Evolutionary conservation across 129 eudicot species (phyloP).

Genomic region (Helianthus annuus): DNA sequence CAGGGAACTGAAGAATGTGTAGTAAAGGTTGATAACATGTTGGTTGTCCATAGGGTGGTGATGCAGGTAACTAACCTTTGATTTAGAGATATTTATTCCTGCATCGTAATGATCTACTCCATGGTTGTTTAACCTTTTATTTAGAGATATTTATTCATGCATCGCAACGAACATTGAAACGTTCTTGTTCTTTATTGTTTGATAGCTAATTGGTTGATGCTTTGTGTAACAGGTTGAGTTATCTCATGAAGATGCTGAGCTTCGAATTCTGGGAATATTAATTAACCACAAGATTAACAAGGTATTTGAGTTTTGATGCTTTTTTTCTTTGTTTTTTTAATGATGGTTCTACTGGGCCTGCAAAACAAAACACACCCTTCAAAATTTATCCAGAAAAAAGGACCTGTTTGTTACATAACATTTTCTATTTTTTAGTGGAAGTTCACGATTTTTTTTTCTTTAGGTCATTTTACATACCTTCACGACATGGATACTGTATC

Average conservation of each 20-base stretch:
- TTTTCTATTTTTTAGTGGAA: slow-evolving; percentile 51
- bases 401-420: neutral
- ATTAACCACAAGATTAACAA: slow-evolving; percentile 77
- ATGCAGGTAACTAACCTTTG: too few species aligned
- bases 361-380: neutral
- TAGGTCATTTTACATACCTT: slow-evolving; percentile 72
- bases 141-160: too few species aligned
- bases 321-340: neutral
- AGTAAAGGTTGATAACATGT: too few species aligned
- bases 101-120: too few species aligned
- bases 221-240: slow-evolving; percentile 60
- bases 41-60: too few species aligned
- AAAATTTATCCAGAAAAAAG: neutral
- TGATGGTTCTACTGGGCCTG: neutral
- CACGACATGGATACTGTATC: slow-evolving; percentile 66
- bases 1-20: too few species aligned
- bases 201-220: slow-evolving; percentile 5
- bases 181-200: neutral
- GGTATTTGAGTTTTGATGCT: slow-evolving; percentile 38
- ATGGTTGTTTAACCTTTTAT: too few species aligned
- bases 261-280: slow-evolving; percentile 73
- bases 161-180: too few species aligned
- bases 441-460: slow-evolving; percentile 63
- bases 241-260: slow-evolving; percentile 72
- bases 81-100: too few species aligned